Percentiles rank a stretch among this genome's conserved stretches.
phyloP scores from a whole-genome alignment of 352 stramenopile genomes.

The Achlya hypogyna region DNA sequence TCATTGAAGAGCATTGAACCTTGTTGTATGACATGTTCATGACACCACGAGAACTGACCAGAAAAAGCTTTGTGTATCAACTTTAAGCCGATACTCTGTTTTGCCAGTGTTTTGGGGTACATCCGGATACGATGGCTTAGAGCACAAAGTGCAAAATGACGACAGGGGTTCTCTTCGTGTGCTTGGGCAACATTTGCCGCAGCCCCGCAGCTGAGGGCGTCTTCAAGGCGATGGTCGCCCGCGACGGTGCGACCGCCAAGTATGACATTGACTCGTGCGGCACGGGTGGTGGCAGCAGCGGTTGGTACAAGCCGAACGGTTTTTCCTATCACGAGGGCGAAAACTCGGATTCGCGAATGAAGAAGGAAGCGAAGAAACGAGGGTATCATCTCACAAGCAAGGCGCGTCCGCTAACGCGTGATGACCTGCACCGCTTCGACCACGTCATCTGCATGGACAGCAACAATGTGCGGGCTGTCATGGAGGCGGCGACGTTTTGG shows the following conservation, averaged over 20 bases:
- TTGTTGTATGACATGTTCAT: too few relatives aligned
- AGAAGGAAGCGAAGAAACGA: conserved; percentile 71
- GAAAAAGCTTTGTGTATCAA: too few relatives aligned
- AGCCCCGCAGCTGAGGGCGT: conserved; percentile 73
- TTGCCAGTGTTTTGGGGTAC: too few relatives aligned
- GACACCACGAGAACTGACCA: too few relatives aligned
- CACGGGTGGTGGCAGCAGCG: conserved; percentile 67
- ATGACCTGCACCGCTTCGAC: conserved; percentile 77
- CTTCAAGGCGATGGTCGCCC: conserved; percentile 68
- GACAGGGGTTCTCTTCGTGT: conserved; percentile 84
- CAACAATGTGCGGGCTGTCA: conserved; percentile 71
- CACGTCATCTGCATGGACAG: conserved; percentile 87
- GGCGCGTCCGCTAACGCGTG: conserved; percentile 54
- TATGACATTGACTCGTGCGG: conserved; percentile 69
- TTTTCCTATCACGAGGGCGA: conserved; percentile 86
- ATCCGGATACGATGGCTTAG: too few relatives aligned
- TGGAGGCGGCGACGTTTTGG: conserved; percentile 75
- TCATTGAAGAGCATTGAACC: too few relatives aligned
- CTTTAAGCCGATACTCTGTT: too few relatives aligned
- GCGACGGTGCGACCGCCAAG: conserved; percentile 16
- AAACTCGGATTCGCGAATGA: conserved; percentile 72
- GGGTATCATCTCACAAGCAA: conserved; percentile 72
- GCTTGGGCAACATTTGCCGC: conserved; percentile 86
- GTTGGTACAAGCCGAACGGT: conserved; percentile 68
- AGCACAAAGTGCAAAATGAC: too few relatives aligned